Conservation (phyloP, 116 monocot genomes). For the Zostera marina region DNA sequence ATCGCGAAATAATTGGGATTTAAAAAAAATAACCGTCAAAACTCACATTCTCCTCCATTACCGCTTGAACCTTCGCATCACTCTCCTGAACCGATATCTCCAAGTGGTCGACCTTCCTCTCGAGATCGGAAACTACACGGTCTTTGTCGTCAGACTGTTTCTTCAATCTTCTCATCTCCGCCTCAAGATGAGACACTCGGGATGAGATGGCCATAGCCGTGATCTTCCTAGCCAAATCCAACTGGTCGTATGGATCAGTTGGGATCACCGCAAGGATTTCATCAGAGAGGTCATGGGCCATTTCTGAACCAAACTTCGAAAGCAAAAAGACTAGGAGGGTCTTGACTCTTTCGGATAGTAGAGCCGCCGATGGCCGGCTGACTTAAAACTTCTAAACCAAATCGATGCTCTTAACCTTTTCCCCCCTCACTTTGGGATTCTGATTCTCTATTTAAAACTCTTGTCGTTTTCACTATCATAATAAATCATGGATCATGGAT, state of each 20-base stretch:
- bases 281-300: conserved; percentile 30
- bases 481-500: no score
- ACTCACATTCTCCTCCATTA: conserved; percentile 71
- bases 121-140: conserved; percentile 37
- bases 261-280: conserved; percentile 80
- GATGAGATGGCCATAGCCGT: conserved; percentile 88
- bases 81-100: conserved; percentile 33
- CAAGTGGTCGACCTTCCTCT: conserved; percentile 29
- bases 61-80: conserved; percentile 28
- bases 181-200: conserved; percentile 63
- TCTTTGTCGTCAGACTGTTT: conserved; percentile 51
- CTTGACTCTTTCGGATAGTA: no score
- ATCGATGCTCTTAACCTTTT: no score
- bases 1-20: no score
- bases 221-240: conserved; percentile 86
- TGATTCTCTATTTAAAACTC: no score
- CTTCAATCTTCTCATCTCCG: conserved; percentile 38
- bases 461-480: no score
- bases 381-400: no score
- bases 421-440: no score
- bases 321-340: no score
- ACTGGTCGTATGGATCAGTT: conserved; percentile 74
- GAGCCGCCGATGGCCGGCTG: no score
- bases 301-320: background rate
- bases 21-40: background rate